A percentile compares a stretch with the other conserved stretches of the same genome.
Evolutionary conservation across 1,284 basidiomycete species (phyloP).

Genomic region (Irpex lacteus): DNA sequence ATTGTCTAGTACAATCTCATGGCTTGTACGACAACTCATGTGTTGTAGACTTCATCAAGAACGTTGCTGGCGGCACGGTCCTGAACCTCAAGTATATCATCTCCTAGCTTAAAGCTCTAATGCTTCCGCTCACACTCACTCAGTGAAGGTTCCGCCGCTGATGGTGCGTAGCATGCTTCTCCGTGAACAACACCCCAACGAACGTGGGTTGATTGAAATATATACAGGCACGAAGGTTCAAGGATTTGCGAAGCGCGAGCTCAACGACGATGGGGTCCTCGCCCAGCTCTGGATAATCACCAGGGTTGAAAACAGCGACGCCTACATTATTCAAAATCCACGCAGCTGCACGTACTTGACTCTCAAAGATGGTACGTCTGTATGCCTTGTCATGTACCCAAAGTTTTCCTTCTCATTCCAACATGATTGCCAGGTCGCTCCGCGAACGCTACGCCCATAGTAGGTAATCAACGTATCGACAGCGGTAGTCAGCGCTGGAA

Average conservation of each 20-base stretch:
- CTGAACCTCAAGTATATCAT: neutral
- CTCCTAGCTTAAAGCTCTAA: neutral
- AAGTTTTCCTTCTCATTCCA: neutral
- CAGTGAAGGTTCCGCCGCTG: neutral
- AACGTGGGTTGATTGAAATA: neutral
- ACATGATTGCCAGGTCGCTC: neutral
- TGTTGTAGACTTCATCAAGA: neutral
- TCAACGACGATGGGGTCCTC: neutral
- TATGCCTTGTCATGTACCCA: neutral
- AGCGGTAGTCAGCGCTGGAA: neutral
- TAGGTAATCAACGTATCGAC: neutral
- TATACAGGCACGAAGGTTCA: neutral
- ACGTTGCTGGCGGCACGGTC: neutral
- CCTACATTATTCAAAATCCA: neutral
- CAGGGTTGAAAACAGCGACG: neutral
- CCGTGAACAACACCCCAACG: neutral
- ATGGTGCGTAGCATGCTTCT: neutral
- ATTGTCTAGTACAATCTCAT: neutral
- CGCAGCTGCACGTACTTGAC: neutral
- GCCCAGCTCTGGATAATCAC: neutral
- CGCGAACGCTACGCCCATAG: neutral
- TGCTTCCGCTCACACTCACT: neutral
- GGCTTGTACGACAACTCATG: neutral
- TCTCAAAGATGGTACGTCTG: neutral
- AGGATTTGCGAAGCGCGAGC: conserved; percentile 3